Evolutionary conservation across 768 basidiomycete species (phyloP).

Genomic region (Mycena albidolilacea): DNA sequence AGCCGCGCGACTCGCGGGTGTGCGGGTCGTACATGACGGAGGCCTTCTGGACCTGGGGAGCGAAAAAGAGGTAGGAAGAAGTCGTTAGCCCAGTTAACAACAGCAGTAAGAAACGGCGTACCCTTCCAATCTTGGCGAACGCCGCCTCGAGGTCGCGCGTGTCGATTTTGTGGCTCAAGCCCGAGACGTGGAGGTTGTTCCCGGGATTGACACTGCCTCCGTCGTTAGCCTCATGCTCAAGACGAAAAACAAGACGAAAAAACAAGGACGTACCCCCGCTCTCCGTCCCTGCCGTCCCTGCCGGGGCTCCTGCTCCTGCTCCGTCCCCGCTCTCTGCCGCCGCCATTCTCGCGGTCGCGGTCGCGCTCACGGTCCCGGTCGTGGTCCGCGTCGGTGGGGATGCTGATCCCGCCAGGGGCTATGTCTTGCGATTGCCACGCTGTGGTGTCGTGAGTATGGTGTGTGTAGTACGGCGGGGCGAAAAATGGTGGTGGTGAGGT

Average conservation of each 20-base stretch:
- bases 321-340: constrained; percentile 60
- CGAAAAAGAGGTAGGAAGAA: too few species aligned
- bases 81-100: background rate
- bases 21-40: constrained; percentile 83
- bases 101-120: constrained; percentile 44
- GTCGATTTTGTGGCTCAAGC: constrained; percentile 72
- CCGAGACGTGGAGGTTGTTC: constrained; percentile 76
- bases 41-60: constrained; percentile 83
- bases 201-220: constrained; percentile 70
- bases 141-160: constrained; percentile 90
- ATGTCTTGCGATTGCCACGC: constrained; percentile 91
- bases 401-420: constrained; percentile 80
- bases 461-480: background rate
- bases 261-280: constrained; percentile 64
- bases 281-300: constrained; percentile 59
- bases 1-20: constrained; percentile 74
- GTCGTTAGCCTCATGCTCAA: background rate
- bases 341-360: constrained; percentile 52
- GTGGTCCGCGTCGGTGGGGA: constrained; percentile 66
- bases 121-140: constrained; percentile 91
- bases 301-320: constrained; percentile 87
- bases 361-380: constrained; percentile 53
- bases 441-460: constrained; percentile 56
- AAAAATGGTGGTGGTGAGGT: background rate
- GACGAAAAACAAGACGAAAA: background rate